Conservation (phyloP, 1,284 basidiomycete genomes). For the Veloporphyrellus conicus region DNA sequence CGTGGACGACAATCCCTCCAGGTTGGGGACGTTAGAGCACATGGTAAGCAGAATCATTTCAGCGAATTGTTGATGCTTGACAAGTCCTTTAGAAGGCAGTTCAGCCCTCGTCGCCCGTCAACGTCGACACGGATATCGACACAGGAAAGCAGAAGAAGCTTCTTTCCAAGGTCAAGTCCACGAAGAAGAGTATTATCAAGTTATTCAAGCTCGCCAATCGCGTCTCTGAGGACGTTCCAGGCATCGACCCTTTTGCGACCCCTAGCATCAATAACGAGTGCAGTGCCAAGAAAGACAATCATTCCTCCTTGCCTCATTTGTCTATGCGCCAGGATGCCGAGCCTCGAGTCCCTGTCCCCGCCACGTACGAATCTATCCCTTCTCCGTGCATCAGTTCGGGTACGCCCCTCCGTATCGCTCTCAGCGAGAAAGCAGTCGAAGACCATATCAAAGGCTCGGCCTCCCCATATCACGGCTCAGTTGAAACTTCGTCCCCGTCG, state of each 20-base stretch:
- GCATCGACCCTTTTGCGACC: background rate
- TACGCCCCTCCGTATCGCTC: background rate
- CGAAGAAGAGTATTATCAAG: conserved; percentile 17
- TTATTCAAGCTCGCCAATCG: conserved; percentile 15
- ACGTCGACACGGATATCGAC: background rate
- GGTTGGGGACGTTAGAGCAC: conserved; percentile 1
- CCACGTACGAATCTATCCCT: background rate
- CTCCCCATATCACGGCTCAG: background rate
- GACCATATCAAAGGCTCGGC: background rate
- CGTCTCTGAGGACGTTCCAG: background rate
- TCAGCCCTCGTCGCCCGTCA: background rate
- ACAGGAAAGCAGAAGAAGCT: conserved; percentile 9
- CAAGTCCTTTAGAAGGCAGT: background rate
- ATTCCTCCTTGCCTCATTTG: background rate
- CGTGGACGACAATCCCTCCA: background rate
- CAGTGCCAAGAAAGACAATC: background rate
- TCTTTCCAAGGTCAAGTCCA: conserved; percentile 12
- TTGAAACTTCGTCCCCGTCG: background rate
- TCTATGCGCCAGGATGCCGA: background rate
- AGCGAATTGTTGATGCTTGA: background rate
- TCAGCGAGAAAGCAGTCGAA: background rate
- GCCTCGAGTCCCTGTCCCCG: background rate
- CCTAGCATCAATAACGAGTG: background rate
- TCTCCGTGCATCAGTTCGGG: background rate
- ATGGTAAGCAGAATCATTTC: conserved; percentile 5